A percentile compares a stretch with the other conserved stretches of the same genome.
phyloP scores from a whole-genome alignment of 2,329 filamentous ascomycete genomes.

The Pseudonectria foliicola region DNA sequence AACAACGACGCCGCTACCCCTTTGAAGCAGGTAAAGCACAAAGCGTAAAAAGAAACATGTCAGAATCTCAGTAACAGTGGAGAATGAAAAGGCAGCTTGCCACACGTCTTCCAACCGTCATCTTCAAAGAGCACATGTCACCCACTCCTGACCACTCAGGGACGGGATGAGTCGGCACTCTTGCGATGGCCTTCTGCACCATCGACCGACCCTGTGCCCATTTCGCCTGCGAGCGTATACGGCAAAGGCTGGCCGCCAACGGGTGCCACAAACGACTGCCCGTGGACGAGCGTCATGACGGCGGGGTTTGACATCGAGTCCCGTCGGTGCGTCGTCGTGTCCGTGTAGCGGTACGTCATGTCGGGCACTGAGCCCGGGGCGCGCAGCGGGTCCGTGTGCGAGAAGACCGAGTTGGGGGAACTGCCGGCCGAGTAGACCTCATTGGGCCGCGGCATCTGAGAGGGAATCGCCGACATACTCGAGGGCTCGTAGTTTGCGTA shows the following conservation, averaged over 20 bases:
- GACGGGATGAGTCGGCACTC: slow-evolving; percentile 8
- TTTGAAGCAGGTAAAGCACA: too few species aligned
- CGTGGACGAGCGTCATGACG: slow-evolving; percentile 1
- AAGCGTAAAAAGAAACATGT: too few species aligned
- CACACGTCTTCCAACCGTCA: too few species aligned
- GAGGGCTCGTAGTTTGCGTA: slow-evolving; percentile 20
- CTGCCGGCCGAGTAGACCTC: slow-evolving; percentile 14
- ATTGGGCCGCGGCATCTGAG: slow-evolving; percentile 11
- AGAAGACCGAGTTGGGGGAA: slow-evolving; percentile 10
- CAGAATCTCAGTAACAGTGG: too few species aligned
- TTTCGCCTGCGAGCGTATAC: slow-evolving; percentile 15
- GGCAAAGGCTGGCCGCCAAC: slow-evolving; percentile 6
- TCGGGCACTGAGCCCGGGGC: slow-evolving; percentile 7
- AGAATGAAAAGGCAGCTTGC: too few species aligned
- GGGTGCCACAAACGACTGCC: slow-evolving; percentile 7
- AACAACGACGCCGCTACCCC: too few species aligned
- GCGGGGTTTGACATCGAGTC: not conserved
- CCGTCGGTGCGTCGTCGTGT: slow-evolving; percentile 15
- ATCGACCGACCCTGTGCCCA: slow-evolving; percentile 4
- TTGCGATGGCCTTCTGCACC: slow-evolving; percentile 12
- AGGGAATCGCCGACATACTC: slow-evolving; percentile 8
- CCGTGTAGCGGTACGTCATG: slow-evolving; percentile 26
- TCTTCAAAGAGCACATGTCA: not conserved
- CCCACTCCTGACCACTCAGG: not conserved
- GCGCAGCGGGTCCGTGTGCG: slow-evolving; percentile 8